Evolutionary conservation across 139 green algal genomes (phyloP).

Genomic region (Ulvella scutata): DNA sequence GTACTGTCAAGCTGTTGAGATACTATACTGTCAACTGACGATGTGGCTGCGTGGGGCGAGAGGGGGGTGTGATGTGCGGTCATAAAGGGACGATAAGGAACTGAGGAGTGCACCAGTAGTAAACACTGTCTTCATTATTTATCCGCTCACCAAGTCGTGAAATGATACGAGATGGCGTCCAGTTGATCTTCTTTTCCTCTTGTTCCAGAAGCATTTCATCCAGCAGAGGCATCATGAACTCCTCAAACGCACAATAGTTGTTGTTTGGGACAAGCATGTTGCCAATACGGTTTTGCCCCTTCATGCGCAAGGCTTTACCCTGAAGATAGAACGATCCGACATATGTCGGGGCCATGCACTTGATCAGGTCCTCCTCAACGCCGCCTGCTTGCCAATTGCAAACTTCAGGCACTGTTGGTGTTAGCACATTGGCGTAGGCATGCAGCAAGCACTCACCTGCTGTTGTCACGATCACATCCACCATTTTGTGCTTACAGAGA

Average conservation of each 20-base stretch:
- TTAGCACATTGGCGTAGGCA: too few species aligned
- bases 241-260: slow-evolving; percentile 99
- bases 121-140: slow-evolving; percentile 69
- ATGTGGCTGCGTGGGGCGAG: too few species aligned
- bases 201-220: slow-evolving; percentile 87
- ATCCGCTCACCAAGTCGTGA: slow-evolving; percentile 75
- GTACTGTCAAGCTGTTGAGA: too few species aligned
- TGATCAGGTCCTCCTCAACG: slow-evolving; percentile 98
- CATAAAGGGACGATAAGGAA: neutral
- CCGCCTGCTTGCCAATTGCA: too few species aligned
- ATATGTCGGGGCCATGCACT: slow-evolving; percentile 88
- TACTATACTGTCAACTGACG: too few species aligned
- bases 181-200: slow-evolving; percentile 51
- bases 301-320: slow-evolving; percentile 59
- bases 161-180: slow-evolving; percentile 82
- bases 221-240: slow-evolving; percentile 97
- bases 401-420: too few species aligned
- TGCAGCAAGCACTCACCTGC: too few species aligned
- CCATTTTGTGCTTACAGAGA: slow-evolving; percentile 56
- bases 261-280: slow-evolving; percentile 99
- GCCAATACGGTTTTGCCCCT: slow-evolving; percentile 90
- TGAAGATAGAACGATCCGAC: slow-evolving; percentile 81
- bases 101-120: slow-evolving; percentile 64
- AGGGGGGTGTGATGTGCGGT: too few species aligned
- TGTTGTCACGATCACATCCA: slow-evolving; percentile 92